Evolutionary conservation across 2,329 filamentous ascomycete species (phyloP).

Genomic region (Sclerotinia trifoliorum): DNA sequence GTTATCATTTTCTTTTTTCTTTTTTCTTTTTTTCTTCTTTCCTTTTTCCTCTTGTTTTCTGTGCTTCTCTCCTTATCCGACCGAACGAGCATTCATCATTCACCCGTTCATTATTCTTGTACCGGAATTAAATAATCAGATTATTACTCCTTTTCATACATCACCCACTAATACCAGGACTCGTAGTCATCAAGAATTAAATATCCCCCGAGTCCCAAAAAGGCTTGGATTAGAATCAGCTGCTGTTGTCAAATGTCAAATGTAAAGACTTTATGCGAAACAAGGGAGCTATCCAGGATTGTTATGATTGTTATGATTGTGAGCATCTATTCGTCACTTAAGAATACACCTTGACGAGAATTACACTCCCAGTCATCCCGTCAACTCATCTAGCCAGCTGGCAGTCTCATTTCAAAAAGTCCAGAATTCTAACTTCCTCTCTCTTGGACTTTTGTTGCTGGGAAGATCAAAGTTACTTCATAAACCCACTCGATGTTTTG

Average conservation of each 20-base stretch:
- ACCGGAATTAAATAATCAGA: background rate
- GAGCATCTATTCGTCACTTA: too few relatives aligned
- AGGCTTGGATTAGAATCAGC: too few relatives aligned
- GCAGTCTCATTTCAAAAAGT: background rate
- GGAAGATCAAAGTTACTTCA: background rate
- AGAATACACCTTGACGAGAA: background rate
- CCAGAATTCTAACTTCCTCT: background rate
- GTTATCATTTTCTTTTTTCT: background rate
- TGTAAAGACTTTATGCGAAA: background rate
- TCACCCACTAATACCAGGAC: background rate
- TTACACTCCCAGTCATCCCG: background rate
- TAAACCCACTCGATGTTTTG: background rate
- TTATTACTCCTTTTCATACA: background rate
- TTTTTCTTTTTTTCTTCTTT: background rate
- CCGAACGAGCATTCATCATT: background rate
- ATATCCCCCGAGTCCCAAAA: background rate
- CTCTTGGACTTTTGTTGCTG: background rate
- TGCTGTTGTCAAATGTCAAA: too few relatives aligned
- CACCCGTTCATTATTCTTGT: background rate
- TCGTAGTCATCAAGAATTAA: background rate
- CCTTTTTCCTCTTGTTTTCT: background rate
- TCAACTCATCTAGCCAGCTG: background rate
- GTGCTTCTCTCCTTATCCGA: background rate
- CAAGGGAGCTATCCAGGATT: background rate
- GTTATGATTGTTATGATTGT: background rate